A percentile compares a stretch with the other conserved stretches of the same genome.
These are phyloP conservation scores for Sherardia arvensis DNA, from an alignment of 257 asterid genomes.

Conservation along the genomic window DNA sequence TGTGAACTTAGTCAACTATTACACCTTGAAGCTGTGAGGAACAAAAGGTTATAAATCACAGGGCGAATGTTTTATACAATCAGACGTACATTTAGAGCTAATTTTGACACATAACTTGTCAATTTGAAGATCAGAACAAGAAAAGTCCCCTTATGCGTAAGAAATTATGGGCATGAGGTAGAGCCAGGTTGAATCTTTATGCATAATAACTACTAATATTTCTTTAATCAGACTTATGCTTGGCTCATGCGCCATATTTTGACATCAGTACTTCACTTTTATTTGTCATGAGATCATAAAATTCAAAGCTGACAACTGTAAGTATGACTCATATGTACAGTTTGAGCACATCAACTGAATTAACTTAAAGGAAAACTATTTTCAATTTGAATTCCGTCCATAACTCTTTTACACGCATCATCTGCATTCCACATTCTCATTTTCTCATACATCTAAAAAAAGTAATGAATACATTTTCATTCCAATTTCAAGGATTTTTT, in stretches of 20 bases:
- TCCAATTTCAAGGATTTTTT: neutral
- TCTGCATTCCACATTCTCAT: neutral
- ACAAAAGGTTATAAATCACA: neutral
- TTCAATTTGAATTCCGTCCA: neutral
- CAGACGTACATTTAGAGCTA: neutral
- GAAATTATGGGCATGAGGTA: neutral
- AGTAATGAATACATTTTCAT: neutral
- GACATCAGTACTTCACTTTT: neutral
- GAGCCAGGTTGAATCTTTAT: neutral
- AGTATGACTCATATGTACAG: too few species aligned
- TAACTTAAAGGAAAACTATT: neutral
- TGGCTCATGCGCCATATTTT: neutral
- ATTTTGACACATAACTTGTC: neutral
- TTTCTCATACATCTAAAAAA: neutral
- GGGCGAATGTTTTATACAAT: neutral
- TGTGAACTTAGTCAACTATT: neutral
- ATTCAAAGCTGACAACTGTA: neutral
- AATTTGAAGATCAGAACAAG: neutral
- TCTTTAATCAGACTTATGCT: neutral
- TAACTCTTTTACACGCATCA: neutral
- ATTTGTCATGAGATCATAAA: neutral
- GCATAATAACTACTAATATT: neutral
- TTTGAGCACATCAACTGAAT: too few species aligned
- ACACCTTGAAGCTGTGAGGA: neutral
- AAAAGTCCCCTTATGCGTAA: neutral